Percentiles rank a stretch among this genome's conserved stretches.
Conservation (phyloP, 2,329 filamentous ascomycete genomes). For the Trichoderma cornu-damae region DNA sequence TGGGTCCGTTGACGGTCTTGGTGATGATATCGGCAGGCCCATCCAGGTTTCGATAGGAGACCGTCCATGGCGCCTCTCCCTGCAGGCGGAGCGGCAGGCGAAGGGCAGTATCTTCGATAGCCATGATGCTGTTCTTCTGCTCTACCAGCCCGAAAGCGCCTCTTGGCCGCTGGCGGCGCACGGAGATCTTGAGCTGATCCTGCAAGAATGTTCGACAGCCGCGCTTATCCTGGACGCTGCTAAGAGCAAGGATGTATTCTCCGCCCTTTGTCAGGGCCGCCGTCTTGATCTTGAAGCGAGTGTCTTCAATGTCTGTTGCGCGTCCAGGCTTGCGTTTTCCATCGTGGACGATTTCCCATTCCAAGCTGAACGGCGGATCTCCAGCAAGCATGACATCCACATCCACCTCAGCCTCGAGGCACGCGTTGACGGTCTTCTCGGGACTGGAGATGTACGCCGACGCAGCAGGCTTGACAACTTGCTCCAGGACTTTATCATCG, state of each 20-base stretch:
- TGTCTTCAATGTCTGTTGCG: slow-evolving; percentile 56
- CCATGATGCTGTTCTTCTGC: slow-evolving; percentile 67
- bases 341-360: slow-evolving; percentile 89
- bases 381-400: slow-evolving; percentile 72
- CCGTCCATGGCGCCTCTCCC: slow-evolving; percentile 77
- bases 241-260: slow-evolving; percentile 82
- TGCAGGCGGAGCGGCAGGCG: slow-evolving; percentile 78
- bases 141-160: slow-evolving; percentile 82
- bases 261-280: slow-evolving; percentile 71
- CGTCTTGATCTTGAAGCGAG: slow-evolving; percentile 68
- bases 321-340: slow-evolving; percentile 72
- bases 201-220: slow-evolving; percentile 83
- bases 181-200: slow-evolving; percentile 77
- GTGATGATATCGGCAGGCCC: slow-evolving; percentile 43
- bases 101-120: slow-evolving; percentile 69
- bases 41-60: slow-evolving; percentile 68
- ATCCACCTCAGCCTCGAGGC: slow-evolving; percentile 74
- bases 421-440: slow-evolving; percentile 58
- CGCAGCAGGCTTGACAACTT: slow-evolving; percentile 89
- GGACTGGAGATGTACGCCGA: slow-evolving; percentile 64
- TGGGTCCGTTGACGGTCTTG: slow-evolving; percentile 50
- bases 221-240: slow-evolving; percentile 78
- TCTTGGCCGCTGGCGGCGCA: slow-evolving; percentile 82
- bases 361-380: slow-evolving; percentile 79
- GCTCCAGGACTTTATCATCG: slow-evolving; percentile 63